Percentiles rank a stretch among this genome's conserved stretches.
Evolutionary conservation across 2,329 filamentous ascomycete genomes (phyloP).

Genomic region (Fusarium brachygibbosum): DNA sequence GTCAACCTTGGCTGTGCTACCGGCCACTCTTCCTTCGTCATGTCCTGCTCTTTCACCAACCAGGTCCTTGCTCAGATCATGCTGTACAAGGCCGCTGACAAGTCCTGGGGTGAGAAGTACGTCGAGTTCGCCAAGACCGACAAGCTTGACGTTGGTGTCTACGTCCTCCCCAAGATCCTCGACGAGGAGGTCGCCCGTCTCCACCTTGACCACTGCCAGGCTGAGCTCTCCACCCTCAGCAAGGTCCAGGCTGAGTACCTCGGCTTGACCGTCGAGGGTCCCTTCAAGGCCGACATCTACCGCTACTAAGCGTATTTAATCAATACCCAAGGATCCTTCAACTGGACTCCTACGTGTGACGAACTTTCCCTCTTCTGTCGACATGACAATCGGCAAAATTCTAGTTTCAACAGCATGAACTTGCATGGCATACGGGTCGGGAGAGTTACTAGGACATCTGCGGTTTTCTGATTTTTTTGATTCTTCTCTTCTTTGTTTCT

Average conservation of each 20-base stretch:
- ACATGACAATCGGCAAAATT: slow-evolving; percentile 55
- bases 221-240: slow-evolving; percentile 89
- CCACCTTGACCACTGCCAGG: slow-evolving; percentile 94
- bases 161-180: slow-evolving; percentile 95
- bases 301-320: slow-evolving; percentile 60
- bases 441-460: slow-evolving; percentile 49
- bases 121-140: slow-evolving; percentile 93
- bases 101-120: slow-evolving; percentile 92
- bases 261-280: slow-evolving; percentile 85
- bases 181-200: slow-evolving; percentile 98
- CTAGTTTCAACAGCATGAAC: slow-evolving; percentile 62
- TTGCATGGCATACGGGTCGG: slow-evolving; percentile 57
- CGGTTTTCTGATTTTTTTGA: slow-evolving; percentile 44
- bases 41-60: slow-evolving; percentile 99
- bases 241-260: slow-evolving; percentile 94
- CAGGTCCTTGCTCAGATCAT: slow-evolving; percentile 99
- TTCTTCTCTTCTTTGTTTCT: slow-evolving; percentile 47
- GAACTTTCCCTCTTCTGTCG: slow-evolving; percentile 51
- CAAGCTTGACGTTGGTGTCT: slow-evolving; percentile 93
- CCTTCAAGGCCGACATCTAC: slow-evolving; percentile 88
- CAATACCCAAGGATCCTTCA: slow-evolving; percentile 57
- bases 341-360: slow-evolving; percentile 57
- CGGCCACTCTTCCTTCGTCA: slow-evolving; percentile 99
- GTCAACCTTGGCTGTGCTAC: slow-evolving; percentile 99
- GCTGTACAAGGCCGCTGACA: slow-evolving; percentile 93